Evolutionary conservation across 768 basidiomycete species (phyloP).

Genomic region (Lactarius akahatsu): DNA sequence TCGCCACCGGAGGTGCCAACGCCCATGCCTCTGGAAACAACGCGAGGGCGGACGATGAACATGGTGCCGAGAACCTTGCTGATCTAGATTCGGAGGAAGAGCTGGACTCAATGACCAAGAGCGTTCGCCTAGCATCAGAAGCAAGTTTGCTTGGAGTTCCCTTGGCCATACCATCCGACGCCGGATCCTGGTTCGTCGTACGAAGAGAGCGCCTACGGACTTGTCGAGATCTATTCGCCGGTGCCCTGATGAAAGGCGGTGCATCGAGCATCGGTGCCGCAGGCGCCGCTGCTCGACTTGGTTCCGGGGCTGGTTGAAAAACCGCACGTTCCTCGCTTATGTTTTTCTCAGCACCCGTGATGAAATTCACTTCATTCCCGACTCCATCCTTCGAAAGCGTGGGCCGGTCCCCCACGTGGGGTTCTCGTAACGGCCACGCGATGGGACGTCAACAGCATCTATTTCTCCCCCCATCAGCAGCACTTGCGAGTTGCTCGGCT

Average conservation of each 20-base stretch:
- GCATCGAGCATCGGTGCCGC: constrained; percentile 31
- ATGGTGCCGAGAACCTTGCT: constrained; percentile 58
- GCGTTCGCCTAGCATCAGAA: constrained; percentile 54
- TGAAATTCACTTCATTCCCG: not conserved
- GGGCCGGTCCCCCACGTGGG: not conserved
- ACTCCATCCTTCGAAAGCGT: not conserved
- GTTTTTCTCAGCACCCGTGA: not conserved
- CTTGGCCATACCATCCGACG: constrained; percentile 70
- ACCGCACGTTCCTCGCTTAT: not conserved
- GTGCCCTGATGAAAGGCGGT: constrained; percentile 34
- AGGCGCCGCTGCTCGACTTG: constrained; percentile 27
- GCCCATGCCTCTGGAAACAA: constrained; percentile 44
- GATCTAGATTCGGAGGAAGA: constrained; percentile 85
- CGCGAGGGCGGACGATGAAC: constrained; percentile 54
- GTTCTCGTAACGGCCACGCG: not conserved
- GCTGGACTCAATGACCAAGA: constrained; percentile 68
- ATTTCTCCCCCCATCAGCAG: not conserved
- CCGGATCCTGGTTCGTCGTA: constrained; percentile 79
- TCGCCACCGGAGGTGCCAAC: constrained; percentile 36
- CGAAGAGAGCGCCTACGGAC: constrained; percentile 61
- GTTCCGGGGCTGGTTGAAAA: constrained; percentile 22
- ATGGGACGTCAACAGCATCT: not conserved
- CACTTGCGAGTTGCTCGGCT: not conserved
- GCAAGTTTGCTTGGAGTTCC: constrained; percentile 63
- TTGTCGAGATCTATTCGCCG: constrained; percentile 37